Conservation (phyloP, 176 grass and related monocot genomes). For the Urochloa ruziziensis region DNA sequence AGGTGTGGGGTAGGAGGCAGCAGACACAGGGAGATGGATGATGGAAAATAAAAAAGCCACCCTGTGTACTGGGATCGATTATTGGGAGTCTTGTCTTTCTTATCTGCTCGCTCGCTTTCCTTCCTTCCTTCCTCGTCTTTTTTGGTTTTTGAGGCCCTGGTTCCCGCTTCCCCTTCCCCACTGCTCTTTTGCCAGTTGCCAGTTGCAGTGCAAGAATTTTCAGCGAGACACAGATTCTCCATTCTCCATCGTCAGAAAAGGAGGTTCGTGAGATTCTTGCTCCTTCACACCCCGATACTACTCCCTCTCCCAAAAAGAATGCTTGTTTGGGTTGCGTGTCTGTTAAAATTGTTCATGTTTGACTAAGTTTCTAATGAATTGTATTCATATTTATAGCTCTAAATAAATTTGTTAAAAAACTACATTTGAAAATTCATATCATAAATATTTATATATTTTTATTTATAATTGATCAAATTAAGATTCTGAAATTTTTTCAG, state of each 20-base stretch:
- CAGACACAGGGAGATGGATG: not conserved
- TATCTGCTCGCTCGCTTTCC: conserved; percentile 20
- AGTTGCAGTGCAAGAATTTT: not conserved
- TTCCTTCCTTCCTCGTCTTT: conserved; percentile 10
- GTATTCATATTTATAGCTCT: no score
- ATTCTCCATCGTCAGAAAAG: conserved; percentile 1
- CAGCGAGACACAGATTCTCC: conserved; percentile 35
- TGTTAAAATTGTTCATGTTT: no score
- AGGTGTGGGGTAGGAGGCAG: no score
- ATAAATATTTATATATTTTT: no score
- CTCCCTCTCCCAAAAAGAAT: no score
- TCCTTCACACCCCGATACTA: not conserved
- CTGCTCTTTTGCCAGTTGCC: not conserved
- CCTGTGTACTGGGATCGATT: conserved; percentile 9
- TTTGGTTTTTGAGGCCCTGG: conserved; percentile 26
- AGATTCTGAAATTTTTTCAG: no score
- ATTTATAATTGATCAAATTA: no score
- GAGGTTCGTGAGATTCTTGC: conserved; percentile 40
- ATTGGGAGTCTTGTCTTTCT: conserved; percentile 29
- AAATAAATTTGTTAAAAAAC: no score
- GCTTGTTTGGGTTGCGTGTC: no score
- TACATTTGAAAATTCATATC: no score
- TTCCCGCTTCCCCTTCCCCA: not conserved
- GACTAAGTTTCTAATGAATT: no score
- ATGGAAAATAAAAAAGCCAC: no score